These are phyloP conservation scores for Teunomyces funiuensis DNA, from an alignment of 805 yeast genomes.

Conservation along the genomic window DNA sequence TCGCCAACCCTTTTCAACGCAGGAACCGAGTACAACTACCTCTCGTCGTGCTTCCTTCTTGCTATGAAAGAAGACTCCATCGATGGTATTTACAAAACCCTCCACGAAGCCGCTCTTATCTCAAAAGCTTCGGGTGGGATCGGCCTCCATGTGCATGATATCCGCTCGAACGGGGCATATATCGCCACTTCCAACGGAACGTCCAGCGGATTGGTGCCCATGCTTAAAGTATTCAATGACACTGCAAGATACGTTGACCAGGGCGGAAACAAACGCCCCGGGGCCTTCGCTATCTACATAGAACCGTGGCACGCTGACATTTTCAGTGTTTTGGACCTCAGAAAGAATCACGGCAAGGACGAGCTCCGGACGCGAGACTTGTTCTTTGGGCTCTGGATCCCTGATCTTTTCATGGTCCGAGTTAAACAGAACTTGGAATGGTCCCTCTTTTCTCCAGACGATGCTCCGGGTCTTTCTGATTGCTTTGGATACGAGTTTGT, in stretches of 20 bases:
- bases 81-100: constrained; percentile 89
- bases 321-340: constrained; percentile 78
- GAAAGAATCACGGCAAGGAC: constrained; percentile 94
- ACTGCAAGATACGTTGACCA: constrained; percentile 97
- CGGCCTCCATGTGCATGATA: constrained; percentile 85
- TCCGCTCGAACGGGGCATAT: constrained; percentile 81
- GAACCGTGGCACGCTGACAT: constrained; percentile 98
- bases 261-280: constrained; percentile 98
- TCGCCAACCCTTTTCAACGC: constrained; percentile 94
- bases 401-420: constrained; percentile 90
- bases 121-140: constrained; percentile 96
- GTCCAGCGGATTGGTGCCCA: constrained; percentile 92
- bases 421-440: constrained; percentile 78
- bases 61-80: constrained; percentile 94
- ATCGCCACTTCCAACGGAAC: constrained; percentile 92
- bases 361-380: constrained; percentile 91
- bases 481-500: constrained; percentile 84
- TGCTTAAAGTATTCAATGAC: constrained; percentile 91
- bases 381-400: constrained; percentile 91
- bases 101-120: constrained; percentile 84
- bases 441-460: constrained; percentile 88
- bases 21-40: constrained; percentile 80
- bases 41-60: constrained; percentile 89
- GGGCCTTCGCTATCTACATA: constrained; percentile 89
- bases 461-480: constrained; percentile 82